Evolutionary conservation across 2,329 filamentous ascomycete species (phyloP).

Genomic region (Hymenoscyphus infarciens): DNA sequence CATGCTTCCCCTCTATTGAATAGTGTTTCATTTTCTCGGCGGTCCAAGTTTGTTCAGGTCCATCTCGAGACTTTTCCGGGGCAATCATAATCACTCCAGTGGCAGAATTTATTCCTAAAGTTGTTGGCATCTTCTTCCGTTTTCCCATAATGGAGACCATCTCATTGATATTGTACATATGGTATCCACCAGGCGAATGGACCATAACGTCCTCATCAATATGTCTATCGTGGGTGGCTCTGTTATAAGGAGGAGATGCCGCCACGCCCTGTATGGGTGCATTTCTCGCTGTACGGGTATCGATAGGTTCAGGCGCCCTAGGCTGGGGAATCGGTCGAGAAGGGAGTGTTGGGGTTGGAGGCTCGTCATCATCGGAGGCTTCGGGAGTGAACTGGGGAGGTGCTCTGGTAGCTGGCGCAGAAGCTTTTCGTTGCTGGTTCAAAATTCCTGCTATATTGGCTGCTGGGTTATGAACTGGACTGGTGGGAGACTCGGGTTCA

Average conservation of each 20-base stretch:
- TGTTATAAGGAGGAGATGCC: conserved; percentile 53
- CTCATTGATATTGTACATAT: conserved; percentile 95
- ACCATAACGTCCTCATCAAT: conserved; percentile 43
- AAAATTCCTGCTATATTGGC: conserved; percentile 41
- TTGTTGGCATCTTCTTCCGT: conserved; percentile 98
- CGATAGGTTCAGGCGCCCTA: conserved; percentile 38
- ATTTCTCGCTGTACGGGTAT: conserved; percentile 36
- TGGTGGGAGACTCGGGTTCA: conserved; percentile 29
- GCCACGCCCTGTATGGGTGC: conserved; percentile 38
- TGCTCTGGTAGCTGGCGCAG: conserved; percentile 39
- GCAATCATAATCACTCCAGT: conserved; percentile 88
- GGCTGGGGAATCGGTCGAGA: conserved; percentile 56
- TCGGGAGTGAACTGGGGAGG: conserved; percentile 62
- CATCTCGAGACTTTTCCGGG: conserved; percentile 78
- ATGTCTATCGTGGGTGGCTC: conserved; percentile 40
- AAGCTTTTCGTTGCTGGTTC: conserved; percentile 30
- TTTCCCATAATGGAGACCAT: conserved; percentile 97
- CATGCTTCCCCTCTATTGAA: conserved; percentile 95
- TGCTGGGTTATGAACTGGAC: conserved; percentile 32
- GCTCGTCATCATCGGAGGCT: conserved; percentile 63
- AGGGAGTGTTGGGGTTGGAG: conserved; percentile 58
- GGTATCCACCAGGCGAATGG: conserved; percentile 73
- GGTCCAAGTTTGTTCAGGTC: conserved; percentile 85
- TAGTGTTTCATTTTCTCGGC: conserved; percentile 96
- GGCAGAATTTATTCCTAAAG: conserved; percentile 84